Evolutionary conservation across 345 rosid genomes (phyloP).

Genomic region (Nephelium lappaceum): DNA sequence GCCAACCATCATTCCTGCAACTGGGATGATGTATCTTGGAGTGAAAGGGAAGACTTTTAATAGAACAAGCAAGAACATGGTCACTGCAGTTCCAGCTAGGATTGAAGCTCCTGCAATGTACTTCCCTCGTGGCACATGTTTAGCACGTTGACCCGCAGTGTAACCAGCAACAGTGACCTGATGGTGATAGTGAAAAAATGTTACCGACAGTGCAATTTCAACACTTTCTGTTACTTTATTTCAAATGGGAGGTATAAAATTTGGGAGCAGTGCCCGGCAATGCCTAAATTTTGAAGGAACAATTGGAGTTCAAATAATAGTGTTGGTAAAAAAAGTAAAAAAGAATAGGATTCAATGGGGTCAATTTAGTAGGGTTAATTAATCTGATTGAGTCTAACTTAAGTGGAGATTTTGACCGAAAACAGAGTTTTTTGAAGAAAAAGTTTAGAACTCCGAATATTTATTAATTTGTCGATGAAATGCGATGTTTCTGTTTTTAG

Average conservation of each 20-base stretch:
- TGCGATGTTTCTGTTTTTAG: too few relatives aligned
- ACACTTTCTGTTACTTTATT: not conserved
- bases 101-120: slow-evolving; percentile 77
- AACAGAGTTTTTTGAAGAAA: not conserved
- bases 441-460: too few relatives aligned
- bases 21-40: slow-evolving; percentile 84
- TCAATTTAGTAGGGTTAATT: not conserved
- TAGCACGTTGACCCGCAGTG: slow-evolving; percentile 85
- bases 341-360: not conserved
- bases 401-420: not conserved
- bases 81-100: slow-evolving; percentile 63
- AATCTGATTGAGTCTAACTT: not conserved
- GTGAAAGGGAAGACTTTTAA: slow-evolving; percentile 89
- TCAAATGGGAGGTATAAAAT: not conserved
- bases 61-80: slow-evolving; percentile 66
- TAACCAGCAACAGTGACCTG: slow-evolving; percentile 86
- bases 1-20: slow-evolving; percentile 97
- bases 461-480: too few relatives aligned
- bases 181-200: not conserved
- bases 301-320: not conserved
- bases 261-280: too few relatives aligned
- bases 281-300: not conserved
- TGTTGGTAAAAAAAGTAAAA: too few relatives aligned
- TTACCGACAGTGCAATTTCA: not conserved
- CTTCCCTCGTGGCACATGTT: slow-evolving; percentile 77